Base-by-base conservation (phyloP, 306 rosid species). In the Cucurbita ficifolia region DNA sequence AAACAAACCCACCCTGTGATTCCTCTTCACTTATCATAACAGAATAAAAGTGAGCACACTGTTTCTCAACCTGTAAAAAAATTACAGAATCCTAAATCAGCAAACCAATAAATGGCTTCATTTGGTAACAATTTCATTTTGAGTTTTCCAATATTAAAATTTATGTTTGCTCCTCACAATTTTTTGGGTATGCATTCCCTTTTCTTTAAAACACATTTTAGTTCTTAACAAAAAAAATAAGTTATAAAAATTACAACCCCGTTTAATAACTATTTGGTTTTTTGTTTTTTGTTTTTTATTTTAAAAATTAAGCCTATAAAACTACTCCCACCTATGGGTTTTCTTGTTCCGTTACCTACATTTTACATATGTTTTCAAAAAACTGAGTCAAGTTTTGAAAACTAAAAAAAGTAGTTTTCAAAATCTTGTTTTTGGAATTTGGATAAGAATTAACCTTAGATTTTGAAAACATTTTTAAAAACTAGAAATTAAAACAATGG, bases 41-140 rank as follows among this genome's bases (percentile, higher is more conserved):
- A 64, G 92, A 80, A 85, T 88, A 95, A 80, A 95, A 91, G 84
- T 95, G 99, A 77, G 97, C 97, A 83, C 89, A 85, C 82, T 95
- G 99, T 89, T 91, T 95, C 83, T 95, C 99, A 82, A 95, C 96
- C 99, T 95, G 82, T 68, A 67, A 79, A 36, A 36, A 29, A 80
- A 64, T 45, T 42, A 43, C 16, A 70, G 69, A 74, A 51, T 43
- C 74, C 56, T 33, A 43, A 5, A 39, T 76, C 22, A 62, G 50
- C 79, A 76, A 11, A 1, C 61, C 62, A 48, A 42, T 29, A 64
- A 49, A 7, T 10, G 7, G 22, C 21, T 51, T 51, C 19, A 7
- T 51, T 51, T 51, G 22, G 2, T 17, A 51, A 51, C 8, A 9
- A 51, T 17, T 51, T 51, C 10, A 51, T 51, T 51, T 51, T 17